Percentiles rank a stretch among this genome's conserved stretches.
Evolutionary conservation across 1,284 basidiomycete genomes (phyloP).

Genomic region (Boletus semigastroideus): DNA sequence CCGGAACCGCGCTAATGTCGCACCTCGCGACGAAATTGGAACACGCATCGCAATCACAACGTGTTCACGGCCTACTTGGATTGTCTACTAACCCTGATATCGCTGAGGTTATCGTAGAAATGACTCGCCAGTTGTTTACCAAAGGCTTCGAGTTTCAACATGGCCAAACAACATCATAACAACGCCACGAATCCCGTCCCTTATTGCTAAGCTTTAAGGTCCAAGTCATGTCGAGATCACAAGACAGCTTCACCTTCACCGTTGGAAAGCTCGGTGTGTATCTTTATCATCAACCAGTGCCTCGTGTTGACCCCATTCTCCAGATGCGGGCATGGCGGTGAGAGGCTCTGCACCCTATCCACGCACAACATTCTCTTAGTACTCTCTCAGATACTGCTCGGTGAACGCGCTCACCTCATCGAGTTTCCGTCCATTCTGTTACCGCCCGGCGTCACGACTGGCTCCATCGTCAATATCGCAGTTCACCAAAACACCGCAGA

Average conservation of each 20-base stretch:
- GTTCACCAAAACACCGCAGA: constrained; percentile 80
- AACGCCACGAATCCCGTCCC: constrained; percentile 9
- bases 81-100: too few species aligned
- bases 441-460: constrained; percentile 85
- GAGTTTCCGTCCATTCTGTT: constrained; percentile 94
- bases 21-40: constrained; percentile 1
- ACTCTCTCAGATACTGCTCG: constrained; percentile 75
- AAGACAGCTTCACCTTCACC: constrained; percentile 65
- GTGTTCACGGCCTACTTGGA: not conserved
- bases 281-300: constrained; percentile 1
- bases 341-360: constrained; percentile 7
- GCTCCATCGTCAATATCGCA: constrained; percentile 96
- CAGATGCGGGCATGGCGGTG: constrained; percentile 84
- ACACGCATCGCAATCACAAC: constrained; percentile 1
- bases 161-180: constrained; percentile 28
- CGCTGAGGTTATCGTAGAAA: too few species aligned
- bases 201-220: constrained; percentile 2
- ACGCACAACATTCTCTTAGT: not conserved
- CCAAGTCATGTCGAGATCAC: constrained; percentile 33
- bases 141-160: constrained; percentile 27
- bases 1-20: constrained; percentile 8
- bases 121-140: constrained; percentile 25
- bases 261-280: constrained; percentile 68
- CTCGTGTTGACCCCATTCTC: constrained; percentile 5
- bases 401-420: constrained; percentile 90